Base-by-base conservation (phyloP, 1,284 basidiomycete genomes). In the Laetiporus sulphureus region DNA sequence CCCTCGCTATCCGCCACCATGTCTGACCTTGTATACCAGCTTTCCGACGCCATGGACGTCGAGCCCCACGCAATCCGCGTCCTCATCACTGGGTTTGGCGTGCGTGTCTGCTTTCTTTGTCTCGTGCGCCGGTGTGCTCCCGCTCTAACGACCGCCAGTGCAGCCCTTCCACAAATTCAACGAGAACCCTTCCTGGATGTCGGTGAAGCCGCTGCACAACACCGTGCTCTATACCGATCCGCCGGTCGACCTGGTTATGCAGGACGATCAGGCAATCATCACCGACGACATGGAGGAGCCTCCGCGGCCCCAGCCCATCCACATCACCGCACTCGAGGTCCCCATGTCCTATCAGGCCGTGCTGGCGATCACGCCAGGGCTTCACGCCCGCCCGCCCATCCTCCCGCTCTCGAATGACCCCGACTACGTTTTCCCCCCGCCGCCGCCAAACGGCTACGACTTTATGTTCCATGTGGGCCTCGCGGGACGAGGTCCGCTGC, bases 401-500 rank as follows among this genome's bases (percentile, higher is more conserved):
- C 62, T 85, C 7, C 79, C 79, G 35, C 54, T 22, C 45, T 59
- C 25, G 13, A 56, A 46, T 21, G 59, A 66, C 31, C 55, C 58
- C 12, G 41, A 57, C 1, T 61, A 63, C 16, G 56, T 65, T 10
- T 43, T 65, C 31, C 52, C 58, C 2, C 56, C 66, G 2, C 68
- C 77, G 1, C 81, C 81, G 1, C 58, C 63, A 18, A 65, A 64
- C 37, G 80, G 81, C n/a, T 87, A 80, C 52, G 83, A 87, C 55
- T 75, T 86, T 47, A 72, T 86, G 37, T 72, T 87, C 51, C 83
- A 87, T 52, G 66, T 87, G 27, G 83, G 84, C 7, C 76, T 80
- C 11, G 82, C 80, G 2, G 74, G 75, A 5, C 68, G 77, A 11
- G 84, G 83, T 0, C 70, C 74, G 0, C 59, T 86, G 40, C 69